Percentiles rank a stretch among this genome's conserved stretches.
These are phyloP conservation scores for Desmodesmus armatus DNA, from an alignment of 139 green algal species.

Conservation along the genomic window DNA sequence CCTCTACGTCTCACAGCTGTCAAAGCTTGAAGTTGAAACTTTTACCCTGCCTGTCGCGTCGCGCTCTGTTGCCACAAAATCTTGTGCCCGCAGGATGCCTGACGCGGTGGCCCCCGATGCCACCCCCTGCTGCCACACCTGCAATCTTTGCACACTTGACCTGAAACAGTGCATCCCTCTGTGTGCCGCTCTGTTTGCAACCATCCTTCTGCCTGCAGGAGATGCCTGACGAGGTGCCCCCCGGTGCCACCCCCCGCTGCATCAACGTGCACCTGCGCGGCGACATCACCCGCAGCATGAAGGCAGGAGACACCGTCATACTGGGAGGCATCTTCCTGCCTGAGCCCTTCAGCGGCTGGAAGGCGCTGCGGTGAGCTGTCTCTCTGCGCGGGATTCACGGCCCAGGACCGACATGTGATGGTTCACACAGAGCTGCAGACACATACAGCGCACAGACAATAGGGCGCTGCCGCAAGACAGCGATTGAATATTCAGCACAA, in stretches of 20 bases:
- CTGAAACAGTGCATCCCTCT: neutral
- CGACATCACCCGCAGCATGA: slow-evolving; percentile 86
- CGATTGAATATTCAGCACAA: neutral
- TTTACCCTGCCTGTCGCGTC: too few relatives aligned
- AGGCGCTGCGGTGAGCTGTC: slow-evolving; percentile 67
- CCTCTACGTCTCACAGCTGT: neutral
- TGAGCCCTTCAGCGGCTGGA: slow-evolving; percentile 87
- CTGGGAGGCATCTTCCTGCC: slow-evolving; percentile 95
- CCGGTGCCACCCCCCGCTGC: slow-evolving; percentile 92
- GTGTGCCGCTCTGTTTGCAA: neutral
- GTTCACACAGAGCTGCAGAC: too few relatives aligned
- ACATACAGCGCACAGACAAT: too few relatives aligned
- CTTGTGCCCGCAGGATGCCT: too few relatives aligned
- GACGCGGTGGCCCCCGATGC: too few relatives aligned
- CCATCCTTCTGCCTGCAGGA: slow-evolving; percentile 6
- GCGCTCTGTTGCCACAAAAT: neutral
- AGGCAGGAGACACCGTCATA: slow-evolving; percentile 88
- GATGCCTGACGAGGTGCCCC: slow-evolving; percentile 82
- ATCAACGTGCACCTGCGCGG: slow-evolving; percentile 91
- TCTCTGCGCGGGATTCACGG: too few relatives aligned
- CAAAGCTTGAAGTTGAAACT: neutral
- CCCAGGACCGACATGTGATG: too few relatives aligned
- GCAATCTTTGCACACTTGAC: neutral
- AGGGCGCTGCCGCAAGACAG: too few relatives aligned
- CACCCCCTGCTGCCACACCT: neutral